Conservation (phyloP, 305 asterid species). For the Andrographis paniculata region DNA sequence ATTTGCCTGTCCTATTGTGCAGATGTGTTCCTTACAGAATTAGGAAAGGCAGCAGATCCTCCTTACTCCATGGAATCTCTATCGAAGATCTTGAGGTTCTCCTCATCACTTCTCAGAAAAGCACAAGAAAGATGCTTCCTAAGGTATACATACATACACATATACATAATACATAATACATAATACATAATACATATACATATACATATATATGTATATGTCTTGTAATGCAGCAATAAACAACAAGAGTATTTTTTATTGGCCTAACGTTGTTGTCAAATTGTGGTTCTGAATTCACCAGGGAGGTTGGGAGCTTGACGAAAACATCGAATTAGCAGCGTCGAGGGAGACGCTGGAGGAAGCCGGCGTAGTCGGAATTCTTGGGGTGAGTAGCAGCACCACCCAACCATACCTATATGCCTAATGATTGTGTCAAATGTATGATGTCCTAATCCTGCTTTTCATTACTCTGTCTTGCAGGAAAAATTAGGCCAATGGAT, state of each 20-base stretch:
- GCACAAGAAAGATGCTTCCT: constrained; percentile 69
- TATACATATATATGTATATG: no score
- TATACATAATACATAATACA: no score
- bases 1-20: constrained; percentile 28
- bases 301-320: constrained; percentile 99
- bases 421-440: background rate
- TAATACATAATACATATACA: no score
- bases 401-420: background rate
- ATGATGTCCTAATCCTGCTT: constrained; percentile 12
- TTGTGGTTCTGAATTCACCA: constrained; percentile 23
- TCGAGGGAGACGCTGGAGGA: constrained; percentile 82
- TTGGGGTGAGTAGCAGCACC: constrained; percentile 36
- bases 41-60: constrained; percentile 27
- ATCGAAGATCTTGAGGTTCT: constrained; percentile 74
- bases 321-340: constrained; percentile 75
- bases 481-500: constrained; percentile 70
- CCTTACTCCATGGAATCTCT: constrained; percentile 30
- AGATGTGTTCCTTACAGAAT: constrained; percentile 81
- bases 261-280: constrained; percentile 18
- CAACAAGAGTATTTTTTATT: background rate
- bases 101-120: constrained; percentile 65
- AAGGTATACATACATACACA: constrained; percentile 37
- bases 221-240: background rate
- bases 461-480: constrained; percentile 30
- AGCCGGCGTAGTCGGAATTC: constrained; percentile 72